phyloP scores from a whole-genome alignment of 2,329 filamentous ascomycete species.

The Apiospora koreana region DNA sequence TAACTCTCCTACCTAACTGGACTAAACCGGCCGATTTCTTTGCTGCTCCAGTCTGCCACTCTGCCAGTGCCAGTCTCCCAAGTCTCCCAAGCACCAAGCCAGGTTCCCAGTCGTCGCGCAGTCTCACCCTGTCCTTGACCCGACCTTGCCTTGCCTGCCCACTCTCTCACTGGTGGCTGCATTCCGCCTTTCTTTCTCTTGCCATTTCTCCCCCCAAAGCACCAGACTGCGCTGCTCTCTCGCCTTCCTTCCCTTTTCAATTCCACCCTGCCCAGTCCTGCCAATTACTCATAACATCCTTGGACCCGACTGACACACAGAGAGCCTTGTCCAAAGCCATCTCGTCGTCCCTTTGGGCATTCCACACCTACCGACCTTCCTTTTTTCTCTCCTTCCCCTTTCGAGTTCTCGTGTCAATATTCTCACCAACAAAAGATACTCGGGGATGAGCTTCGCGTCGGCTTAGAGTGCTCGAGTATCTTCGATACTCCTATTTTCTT shows the following conservation, averaged over 20 bases:
- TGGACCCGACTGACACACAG: neutral
- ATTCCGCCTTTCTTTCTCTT: slow-evolving; percentile 6
- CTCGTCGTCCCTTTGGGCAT: slow-evolving; percentile 5
- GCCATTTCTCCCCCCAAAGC: slow-evolving; percentile 5
- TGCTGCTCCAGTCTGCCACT: neutral
- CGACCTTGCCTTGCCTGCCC: no score
- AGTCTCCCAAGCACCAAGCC: no score
- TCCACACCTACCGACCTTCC: slow-evolving; percentile 4
- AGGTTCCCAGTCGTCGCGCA: neutral
- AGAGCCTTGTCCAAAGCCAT: slow-evolving; percentile 8
- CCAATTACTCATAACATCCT: neutral
- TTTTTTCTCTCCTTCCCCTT: neutral
- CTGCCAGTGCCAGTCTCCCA: neutral
- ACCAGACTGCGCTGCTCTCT: neutral
- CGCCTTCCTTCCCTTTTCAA: slow-evolving; percentile 8
- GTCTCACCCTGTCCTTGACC: neutral
- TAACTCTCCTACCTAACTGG: slow-evolving; percentile 6
- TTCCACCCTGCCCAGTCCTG: slow-evolving; percentile 9
- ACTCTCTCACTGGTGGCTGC: neutral
- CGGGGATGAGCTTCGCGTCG: slow-evolving; percentile 16
- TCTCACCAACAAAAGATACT: slow-evolving; percentile 12
- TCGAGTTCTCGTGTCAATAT: neutral
- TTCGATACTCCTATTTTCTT: slow-evolving; percentile 26
- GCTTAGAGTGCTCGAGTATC: slow-evolving; percentile 26
- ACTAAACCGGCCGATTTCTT: slow-evolving; percentile 3